A percentile compares a stretch with the other conserved stretches of the same genome.
Conservation (phyloP, 2,329 filamentous ascomycete genomes). For the Penicillium rolfsii region DNA sequence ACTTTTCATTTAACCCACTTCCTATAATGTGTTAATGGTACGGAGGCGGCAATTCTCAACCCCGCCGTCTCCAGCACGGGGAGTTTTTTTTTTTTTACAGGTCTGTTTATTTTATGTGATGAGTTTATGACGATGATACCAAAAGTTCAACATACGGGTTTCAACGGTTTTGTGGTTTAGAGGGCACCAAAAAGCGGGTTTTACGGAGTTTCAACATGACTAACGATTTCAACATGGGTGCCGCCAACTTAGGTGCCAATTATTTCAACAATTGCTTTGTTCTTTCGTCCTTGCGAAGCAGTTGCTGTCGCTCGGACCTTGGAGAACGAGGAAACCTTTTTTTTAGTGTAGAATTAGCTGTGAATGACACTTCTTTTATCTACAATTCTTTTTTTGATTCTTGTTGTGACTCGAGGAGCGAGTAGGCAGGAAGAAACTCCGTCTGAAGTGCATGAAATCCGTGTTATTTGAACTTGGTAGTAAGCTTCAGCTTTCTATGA, state of each 20-base stretch:
- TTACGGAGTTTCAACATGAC: constrained; percentile 45
- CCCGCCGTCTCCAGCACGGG: constrained; percentile 38
- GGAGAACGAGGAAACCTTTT: constrained; percentile 25
- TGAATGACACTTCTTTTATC: constrained; percentile 23
- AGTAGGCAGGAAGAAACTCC: too few species aligned
- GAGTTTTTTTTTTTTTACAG: constrained; percentile 31
- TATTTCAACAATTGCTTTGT: constrained; percentile 44
- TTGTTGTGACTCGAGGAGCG: not conserved
- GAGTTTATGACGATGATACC: constrained; percentile 48
- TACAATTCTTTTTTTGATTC: not conserved
- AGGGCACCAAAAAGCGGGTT: constrained; percentile 41
- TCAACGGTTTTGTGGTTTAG: constrained; percentile 40
- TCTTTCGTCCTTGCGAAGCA: constrained; percentile 27
- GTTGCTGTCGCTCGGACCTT: constrained; percentile 32
- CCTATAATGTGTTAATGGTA: constrained; percentile 29
- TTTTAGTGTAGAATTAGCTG: constrained; percentile 28
- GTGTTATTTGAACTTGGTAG: too few species aligned
- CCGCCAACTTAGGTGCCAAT: constrained; percentile 27
- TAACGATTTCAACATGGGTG: constrained; percentile 56
- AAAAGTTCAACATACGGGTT: constrained; percentile 50
- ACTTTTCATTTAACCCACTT: constrained; percentile 19
- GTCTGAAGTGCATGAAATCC: too few species aligned
- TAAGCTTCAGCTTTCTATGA: too few species aligned
- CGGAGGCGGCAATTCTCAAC: constrained; percentile 44
- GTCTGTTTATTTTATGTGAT: constrained; percentile 34